Base-by-base conservation (phyloP, 495 filamentous ascomycete genomes). In the Aspergillus mulundensis region DNA sequence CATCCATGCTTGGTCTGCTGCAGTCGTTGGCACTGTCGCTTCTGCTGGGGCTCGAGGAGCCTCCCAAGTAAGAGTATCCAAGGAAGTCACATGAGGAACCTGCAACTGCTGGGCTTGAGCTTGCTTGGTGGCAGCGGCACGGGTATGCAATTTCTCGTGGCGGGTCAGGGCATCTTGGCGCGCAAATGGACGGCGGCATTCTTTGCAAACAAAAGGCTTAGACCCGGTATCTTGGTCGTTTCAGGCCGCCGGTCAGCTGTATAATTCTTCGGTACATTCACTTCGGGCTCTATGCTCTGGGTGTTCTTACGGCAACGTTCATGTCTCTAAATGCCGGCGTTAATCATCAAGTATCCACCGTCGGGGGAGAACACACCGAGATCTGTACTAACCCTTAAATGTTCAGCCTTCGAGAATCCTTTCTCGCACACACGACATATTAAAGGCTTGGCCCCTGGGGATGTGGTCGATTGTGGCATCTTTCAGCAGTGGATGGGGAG, bases 111-210 rank as follows among this genome's bases (percentile, higher is more conserved):
- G 52, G 10, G 59, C 47, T 12, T 58, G 63, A 18, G 48, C 61
- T 54, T 67, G 46, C 19, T 71, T 69, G 34, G 64, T 47, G 39
- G 58, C 50, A 32, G 66, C 53, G 48, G 67, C 66, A 21, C 75
- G 73, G 18, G 58, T 53, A 53, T 79, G 76, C 44, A 79, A 61
- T 56, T 72, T 77, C 60, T 77, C 72, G 68, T 79, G 76, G 12
- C 76, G 72, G 24, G 67, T 71, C 20, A 79, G 72, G 16, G 76
- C 74, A 65, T 79, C 76, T 52, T 77, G 73, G 19, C 76, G 65
- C 12, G 73, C 72, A 61, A 79, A 79, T 0, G 75, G 69, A 21
- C 76, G 65, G 19, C 66, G 58, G 53, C 75, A 77, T 42, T 71
- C 64, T 60, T 71, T 72, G 58, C 75, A 78, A 44, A 69, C 62